phyloP scores from a whole-genome alignment of 2,329 filamentous ascomycete species.

The Aspergillus neotritici region DNA sequence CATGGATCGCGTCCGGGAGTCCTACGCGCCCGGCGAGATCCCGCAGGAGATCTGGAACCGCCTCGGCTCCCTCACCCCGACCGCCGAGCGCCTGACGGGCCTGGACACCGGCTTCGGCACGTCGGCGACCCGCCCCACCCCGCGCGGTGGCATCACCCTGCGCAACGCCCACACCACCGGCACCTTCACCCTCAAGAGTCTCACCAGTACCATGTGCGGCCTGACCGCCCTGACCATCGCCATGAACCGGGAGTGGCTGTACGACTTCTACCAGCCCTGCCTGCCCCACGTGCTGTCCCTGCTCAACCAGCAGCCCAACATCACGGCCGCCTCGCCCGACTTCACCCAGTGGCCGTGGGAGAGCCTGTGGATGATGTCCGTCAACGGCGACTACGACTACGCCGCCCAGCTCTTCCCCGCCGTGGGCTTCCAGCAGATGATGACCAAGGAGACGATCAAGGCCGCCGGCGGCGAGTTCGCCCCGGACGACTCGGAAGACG shows the following conservation, averaged over 20 bases:
- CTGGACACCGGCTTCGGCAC: constrained; percentile 12
- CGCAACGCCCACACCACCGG: constrained; percentile 38
- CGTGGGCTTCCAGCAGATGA: constrained; percentile 20
- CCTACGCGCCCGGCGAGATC: constrained; percentile 27
- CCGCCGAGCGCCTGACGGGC: constrained; percentile 21
- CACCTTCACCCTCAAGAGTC: constrained; percentile 42
- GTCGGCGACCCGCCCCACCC: constrained; percentile 8
- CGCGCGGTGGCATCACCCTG: constrained; percentile 38
- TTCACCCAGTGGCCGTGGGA: constrained; percentile 25
- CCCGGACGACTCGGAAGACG: constrained; percentile 15
- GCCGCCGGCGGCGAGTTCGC: constrained; percentile 10
- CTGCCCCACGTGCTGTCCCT: constrained; percentile 31
- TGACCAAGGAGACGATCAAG: constrained; percentile 17
- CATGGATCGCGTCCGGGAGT: constrained; percentile 30
- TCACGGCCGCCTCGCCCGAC: constrained; percentile 13
- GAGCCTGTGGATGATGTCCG: constrained; percentile 26
- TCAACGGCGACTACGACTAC: constrained; percentile 25
- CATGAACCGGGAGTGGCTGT: constrained; percentile 38
- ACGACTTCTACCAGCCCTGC: constrained; percentile 42
- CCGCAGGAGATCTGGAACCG: constrained; percentile 23
- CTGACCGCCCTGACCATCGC: constrained; percentile 37
- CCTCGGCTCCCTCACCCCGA: constrained; percentile 21
- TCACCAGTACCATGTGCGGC: constrained; percentile 39
- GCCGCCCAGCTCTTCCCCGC: constrained; percentile 19
- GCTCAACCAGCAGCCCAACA: constrained; percentile 15